Base-by-base conservation (phyloP, 176 grass and related monocot genomes). In the Calamus simplicifolius region DNA sequence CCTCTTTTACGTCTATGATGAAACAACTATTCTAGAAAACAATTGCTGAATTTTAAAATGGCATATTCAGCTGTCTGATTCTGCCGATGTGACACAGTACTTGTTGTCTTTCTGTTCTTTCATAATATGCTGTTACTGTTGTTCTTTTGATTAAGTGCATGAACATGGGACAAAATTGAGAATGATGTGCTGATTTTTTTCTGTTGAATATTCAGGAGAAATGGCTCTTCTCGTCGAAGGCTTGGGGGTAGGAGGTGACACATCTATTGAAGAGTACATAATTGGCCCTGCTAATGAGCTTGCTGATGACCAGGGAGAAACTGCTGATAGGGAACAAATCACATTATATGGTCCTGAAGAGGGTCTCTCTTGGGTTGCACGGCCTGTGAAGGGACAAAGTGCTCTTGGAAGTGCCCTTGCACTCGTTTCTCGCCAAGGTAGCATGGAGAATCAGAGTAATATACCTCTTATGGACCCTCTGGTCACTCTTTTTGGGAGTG, bases 211-310 rank as follows among this genome's bases (percentile, higher is more conserved):
- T 83, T 64, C 71, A 98, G 88, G 81, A 59, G 94, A 98, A 77
- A 98, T 98, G 88, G 94, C 94, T 62, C 94, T 98, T 80, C 81
- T 98, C 25, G 84, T 92, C 12, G 94, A 93, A 85, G 89, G 89
- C 25, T 66, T 95, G 28, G 81, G 21, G n/a, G 89, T 95, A 70
- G 85, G 89, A 3, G 71, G 77, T 71, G 89, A 95, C 27, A 89
- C 84, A 56, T 72, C 57, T 21, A 80, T 95, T 18, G 89, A 95
- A 70, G 88, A 98, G 71, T 98, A 89, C 73, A 78, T 98, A 63
- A 92, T 98, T 67, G 94, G 87, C 5, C 88, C 88, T 54, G 49
- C 69, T 38, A 80, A 81, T 67, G 93, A 92, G 0, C 74, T 75
- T 29, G 69, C 59, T 62, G 80, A 85, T 68, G 88, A 92, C 31